These are phyloP conservation scores for Clarireedia hainanense DNA, from an alignment of 2,329 filamentous ascomycete genomes.

Conservation along the genomic window DNA sequence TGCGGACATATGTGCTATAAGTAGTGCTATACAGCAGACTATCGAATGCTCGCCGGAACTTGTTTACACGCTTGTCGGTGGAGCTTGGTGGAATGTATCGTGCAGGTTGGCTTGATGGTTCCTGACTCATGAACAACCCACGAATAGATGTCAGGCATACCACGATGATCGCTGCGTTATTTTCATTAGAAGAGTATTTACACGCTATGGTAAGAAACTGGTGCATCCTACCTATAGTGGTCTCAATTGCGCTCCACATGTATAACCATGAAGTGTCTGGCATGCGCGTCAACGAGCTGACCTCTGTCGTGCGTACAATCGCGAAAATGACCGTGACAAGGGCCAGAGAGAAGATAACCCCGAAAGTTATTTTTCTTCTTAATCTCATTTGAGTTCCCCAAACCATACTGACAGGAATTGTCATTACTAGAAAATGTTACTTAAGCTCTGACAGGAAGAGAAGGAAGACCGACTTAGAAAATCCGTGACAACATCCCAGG, in stretches of 20 bases:
- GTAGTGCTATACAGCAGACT: too few species aligned
- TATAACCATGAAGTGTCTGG: not conserved
- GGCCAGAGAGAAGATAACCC: not conserved
- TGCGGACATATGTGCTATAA: too few species aligned
- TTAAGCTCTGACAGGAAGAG: not conserved
- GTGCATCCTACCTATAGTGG: not conserved
- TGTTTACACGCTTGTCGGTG: not conserved
- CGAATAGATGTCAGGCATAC: not conserved
- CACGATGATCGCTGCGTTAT: not conserved
- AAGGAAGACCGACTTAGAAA: not conserved
- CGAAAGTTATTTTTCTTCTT: not conserved
- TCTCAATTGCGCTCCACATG: not conserved
- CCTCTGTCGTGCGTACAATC: not conserved
- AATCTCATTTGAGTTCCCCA: not conserved
- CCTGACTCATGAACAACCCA: not conserved
- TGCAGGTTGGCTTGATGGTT: not conserved
- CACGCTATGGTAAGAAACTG: too few species aligned
- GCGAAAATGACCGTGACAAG: not conserved
- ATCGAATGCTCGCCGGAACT: too few species aligned
- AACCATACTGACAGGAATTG: not conserved
- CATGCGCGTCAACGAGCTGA: not conserved
- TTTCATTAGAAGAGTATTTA: not conserved
- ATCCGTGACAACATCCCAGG: not conserved
- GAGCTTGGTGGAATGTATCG: not conserved
- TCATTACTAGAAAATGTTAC: not conserved